A percentile compares a stretch with the other conserved stretches of the same genome.
Conservation (phyloP, 495 filamentous ascomycete species). For the Hypoxylon lienhwacheense region DNA sequence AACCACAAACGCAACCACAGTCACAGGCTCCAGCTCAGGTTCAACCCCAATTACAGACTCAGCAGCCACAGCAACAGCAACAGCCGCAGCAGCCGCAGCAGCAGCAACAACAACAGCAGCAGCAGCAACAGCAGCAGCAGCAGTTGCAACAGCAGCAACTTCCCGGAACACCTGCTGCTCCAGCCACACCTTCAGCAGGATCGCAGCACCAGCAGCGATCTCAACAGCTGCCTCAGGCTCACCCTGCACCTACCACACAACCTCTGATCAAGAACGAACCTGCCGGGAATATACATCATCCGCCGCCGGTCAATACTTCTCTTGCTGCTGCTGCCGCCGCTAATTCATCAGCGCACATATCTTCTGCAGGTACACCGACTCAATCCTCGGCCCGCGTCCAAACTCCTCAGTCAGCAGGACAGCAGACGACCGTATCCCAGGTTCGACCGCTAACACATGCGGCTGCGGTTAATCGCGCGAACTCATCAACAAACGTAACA, state of each 20-base stretch:
- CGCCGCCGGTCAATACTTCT: conserved; percentile 51
- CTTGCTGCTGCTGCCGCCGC: conserved; percentile 47
- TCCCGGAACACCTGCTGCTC: conserved; percentile 30
- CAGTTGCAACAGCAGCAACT: conserved; percentile 36
- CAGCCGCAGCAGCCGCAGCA: conserved; percentile 33
- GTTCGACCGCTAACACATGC: conserved; percentile 51
- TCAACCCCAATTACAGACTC: conserved; percentile 2
- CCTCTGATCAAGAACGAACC: conserved; percentile 46
- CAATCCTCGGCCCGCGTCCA: conserved; percentile 49
- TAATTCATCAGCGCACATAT: conserved; percentile 42
- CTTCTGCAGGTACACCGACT: conserved; percentile 48
- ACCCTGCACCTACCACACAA: conserved; percentile 23
- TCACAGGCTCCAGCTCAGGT: conserved; percentile 11
- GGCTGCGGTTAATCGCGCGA: conserved; percentile 47
- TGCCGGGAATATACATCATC: conserved; percentile 40
- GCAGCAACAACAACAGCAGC: conserved; percentile 36
- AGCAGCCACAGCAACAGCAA: conserved; percentile 9
- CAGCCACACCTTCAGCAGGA: conserved; percentile 45
- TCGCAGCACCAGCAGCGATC: conserved; percentile 41
- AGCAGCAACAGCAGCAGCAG: conserved; percentile 32
- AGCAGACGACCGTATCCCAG: conserved; percentile 44
- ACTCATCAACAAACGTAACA: conserved; percentile 40
- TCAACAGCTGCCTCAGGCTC: conserved; percentile 41
- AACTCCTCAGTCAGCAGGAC: conserved; percentile 51
- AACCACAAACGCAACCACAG: conserved; percentile 11